Percentiles rank a stretch among this genome's conserved stretches.
These are phyloP conservation scores for Aspergillus hancockii DNA, from an alignment of 495 filamentous ascomycete genomes.

Conservation along the genomic window DNA sequence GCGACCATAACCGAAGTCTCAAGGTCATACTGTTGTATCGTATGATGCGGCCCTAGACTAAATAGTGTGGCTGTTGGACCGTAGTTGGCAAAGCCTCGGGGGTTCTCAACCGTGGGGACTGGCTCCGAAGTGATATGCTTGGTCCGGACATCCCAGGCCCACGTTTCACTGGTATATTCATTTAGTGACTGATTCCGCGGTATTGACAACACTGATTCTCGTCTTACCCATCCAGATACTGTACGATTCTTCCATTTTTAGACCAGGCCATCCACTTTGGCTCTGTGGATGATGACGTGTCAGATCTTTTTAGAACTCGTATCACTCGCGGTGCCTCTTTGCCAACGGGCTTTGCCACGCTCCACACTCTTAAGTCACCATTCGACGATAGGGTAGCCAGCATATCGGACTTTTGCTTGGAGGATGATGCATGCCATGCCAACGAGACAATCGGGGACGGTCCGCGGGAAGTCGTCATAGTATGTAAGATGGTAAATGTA, in stretches of 20 bases:
- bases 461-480: conserved; percentile 74
- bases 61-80: conserved; percentile 90
- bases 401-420: conserved; percentile 98
- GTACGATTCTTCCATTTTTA: conserved; percentile 93
- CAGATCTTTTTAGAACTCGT: conserved; percentile 77
- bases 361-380: conserved; percentile 96
- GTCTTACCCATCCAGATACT: conserved; percentile 87
- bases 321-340: conserved; percentile 81
- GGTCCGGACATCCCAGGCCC: conserved; percentile 94
- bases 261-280: conserved; percentile 98
- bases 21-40: conserved; percentile 91
- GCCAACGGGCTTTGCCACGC: conserved; percentile 80
- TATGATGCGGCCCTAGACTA: conserved; percentile 83
- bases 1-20: conserved; percentile 79
- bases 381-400: conserved; percentile 88
- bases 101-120: conserved; percentile 80
- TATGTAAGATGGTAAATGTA: conserved; percentile 92
- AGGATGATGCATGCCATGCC: conserved; percentile 95
- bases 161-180: conserved; percentile 67
- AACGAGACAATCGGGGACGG: conserved; percentile 90
- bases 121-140: conserved; percentile 89
- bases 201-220: not conserved
- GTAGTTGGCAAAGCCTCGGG: conserved; percentile 82
- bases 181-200: not conserved
- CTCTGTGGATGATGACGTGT: conserved; percentile 65